Conservation (phyloP, 2,329 filamentous ascomycete genomes). For the Nakataea oryzae region DNA sequence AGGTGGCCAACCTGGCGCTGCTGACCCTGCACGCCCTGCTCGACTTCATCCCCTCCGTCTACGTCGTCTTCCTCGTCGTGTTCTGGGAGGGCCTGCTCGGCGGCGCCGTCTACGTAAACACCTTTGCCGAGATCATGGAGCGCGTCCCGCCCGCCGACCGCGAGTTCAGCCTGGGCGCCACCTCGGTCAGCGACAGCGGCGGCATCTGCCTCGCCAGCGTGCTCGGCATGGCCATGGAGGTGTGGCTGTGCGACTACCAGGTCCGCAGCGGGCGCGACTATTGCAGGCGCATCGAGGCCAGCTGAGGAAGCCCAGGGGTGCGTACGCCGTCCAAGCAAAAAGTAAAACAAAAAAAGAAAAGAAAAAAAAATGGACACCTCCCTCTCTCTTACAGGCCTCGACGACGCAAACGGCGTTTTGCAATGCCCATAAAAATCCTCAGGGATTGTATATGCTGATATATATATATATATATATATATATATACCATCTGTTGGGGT, state of each 20-base stretch:
- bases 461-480: not conserved
- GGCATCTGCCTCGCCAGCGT: conserved; percentile 87
- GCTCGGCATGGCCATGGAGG: conserved; percentile 72
- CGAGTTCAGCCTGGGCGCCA: conserved; percentile 85
- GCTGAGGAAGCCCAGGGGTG: conserved; percentile 9
- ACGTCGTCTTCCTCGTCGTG: conserved; percentile 71
- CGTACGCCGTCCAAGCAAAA: no score
- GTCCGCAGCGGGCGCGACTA: conserved; percentile 68
- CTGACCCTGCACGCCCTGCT: conserved; percentile 69
- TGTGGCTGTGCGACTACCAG: conserved; percentile 74
- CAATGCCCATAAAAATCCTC: no score
- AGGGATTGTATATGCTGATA: not conserved
- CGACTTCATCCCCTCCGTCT: conserved; percentile 76
- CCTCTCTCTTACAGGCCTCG: no score
- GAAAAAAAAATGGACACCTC: no score
- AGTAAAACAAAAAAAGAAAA: not conserved
- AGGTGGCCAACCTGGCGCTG: conserved; percentile 65
- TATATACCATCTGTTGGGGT: no score
- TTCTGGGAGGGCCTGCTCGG: conserved; percentile 94
- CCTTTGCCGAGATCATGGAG: conserved; percentile 89
- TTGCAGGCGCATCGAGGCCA: conserved; percentile 47
- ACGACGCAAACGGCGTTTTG: no score
- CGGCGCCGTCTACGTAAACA: conserved; percentile 89
- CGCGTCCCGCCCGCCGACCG: conserved; percentile 65
- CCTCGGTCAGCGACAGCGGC: conserved; percentile 82